Base-by-base conservation (phyloP, 2,329 filamentous ascomycete genomes). In the Penicillium sp. region DNA sequence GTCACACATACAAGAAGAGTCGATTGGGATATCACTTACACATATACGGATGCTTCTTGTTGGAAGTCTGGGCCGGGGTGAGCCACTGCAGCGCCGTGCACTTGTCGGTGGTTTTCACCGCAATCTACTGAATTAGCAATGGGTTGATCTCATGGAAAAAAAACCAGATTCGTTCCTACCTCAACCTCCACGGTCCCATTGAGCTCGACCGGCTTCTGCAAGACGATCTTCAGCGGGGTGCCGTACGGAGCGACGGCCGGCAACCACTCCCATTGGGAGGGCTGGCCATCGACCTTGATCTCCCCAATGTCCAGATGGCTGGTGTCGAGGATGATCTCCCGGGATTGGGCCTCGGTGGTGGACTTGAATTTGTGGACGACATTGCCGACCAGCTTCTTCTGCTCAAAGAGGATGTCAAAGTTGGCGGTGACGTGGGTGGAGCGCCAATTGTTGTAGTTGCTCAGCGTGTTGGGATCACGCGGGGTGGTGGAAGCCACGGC, bases 21-120 rank as follows among this genome's bases (percentile, higher is more conserved):
- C 13, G 1, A 37, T 37, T 4, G 11, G 35, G 35, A 37, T 13
- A 42, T 58, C 33, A 69, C 78, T 68, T 75, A 82, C 80, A 98
- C 88, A 98, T 94, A 79, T 97, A 98, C 1, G 94, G 94, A 68
- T 96, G 90, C 78, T 93, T 95, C 81, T 93, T 93, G 84, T 96
- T 97, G 60, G 91, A 92, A 0, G 95, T 98, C 80, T 98, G 95
- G 35, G 89, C 90, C 1, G 93, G 92, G 0, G 91, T 93, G 77
- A 99, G 85, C 94, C 95, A 99, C 79, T 98, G 94, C 64, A 99
- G 82, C 10, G 94, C 94, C 11, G 93, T 96, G 78, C 94, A 97
- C 71, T 91, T 85, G 55, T 90, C 85, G 1, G 95, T 98, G 5
- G 95, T 98, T 68, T 90, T 84, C 33, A 97, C 78, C 26, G 85